Evolutionary conservation across 768 basidiomycete species (phyloP), one percentile per base, ranked within the genome.

Genomic region (Kwoniella sp.): DNA sequence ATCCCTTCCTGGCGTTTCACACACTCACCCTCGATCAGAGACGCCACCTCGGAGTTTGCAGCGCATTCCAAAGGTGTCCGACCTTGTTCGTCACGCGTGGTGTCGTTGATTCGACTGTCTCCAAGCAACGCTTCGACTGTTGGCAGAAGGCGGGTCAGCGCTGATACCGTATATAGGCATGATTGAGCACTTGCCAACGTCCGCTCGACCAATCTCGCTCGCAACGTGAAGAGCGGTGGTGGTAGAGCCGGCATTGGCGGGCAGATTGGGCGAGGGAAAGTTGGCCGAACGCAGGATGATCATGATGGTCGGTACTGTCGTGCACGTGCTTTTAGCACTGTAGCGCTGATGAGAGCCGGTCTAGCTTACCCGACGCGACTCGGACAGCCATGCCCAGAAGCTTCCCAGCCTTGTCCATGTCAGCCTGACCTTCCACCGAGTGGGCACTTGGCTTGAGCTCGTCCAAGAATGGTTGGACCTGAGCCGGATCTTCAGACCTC

Each of bases 101-200:
- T 85, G 59, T 95, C 92, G 65, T 96, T 84, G 34, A 91, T 83
- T 2, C 75, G 79, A 0, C 86, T 83, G 60, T 92, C 86, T 46
- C 86, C 85, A 1, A 96, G 79, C 2, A 96, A 77, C 10, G 91
- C 71, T 39, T 79, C 78, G 9, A 93, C 84, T 72, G 27, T 50
- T 19, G 23, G 7, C 25, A 20, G 23, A 22, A 23, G 15, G 5
- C 17, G 29, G 15, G 17, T 25, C 14, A 26, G 37, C 15, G 36
- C 15, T 15, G 27, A 27, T 20, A 22, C 5, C 26, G 36, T 5
- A 28, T 25, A 11, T 20, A 40, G 14, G 11, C 25, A 22, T 22
- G 7, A 40, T 40, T 23, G 39, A 7, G 20, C 9, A 56, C 57
- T 34, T 34, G 65, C 63, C 65, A 22, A 54, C 56, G 44, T 70